phyloP scores from a whole-genome alignment of 768 basidiomycete species.

The Trametes cingulata region DNA sequence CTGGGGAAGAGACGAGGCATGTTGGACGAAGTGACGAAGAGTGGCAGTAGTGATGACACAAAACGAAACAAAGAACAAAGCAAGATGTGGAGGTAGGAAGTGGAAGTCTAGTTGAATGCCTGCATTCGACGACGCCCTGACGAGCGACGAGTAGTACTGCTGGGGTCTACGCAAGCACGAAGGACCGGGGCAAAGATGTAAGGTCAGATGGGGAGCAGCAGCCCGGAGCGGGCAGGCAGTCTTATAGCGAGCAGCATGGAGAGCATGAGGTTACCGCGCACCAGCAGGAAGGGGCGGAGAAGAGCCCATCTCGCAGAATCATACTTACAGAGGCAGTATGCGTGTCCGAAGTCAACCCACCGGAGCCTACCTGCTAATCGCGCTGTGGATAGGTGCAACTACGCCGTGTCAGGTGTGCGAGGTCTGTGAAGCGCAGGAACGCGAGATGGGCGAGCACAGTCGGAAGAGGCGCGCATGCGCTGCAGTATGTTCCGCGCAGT shows the following conservation, averaged over 20 bases:
- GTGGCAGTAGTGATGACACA: not conserved
- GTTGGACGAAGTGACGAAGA: not conserved
- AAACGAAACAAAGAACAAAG: not conserved
- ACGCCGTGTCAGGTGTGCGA: conserved; percentile 14
- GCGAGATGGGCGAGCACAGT: not conserved
- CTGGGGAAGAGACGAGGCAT: conserved; percentile 33
- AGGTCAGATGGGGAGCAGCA: conserved; percentile 13
- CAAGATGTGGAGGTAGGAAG: not conserved
- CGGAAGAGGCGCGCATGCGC: not conserved
- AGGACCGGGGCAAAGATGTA: not conserved
- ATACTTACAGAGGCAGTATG: conserved; percentile 2
- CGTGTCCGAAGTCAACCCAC: conserved; percentile 2
- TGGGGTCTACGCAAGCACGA: conserved; percentile 1
- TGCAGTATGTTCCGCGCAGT: conserved; percentile 9
- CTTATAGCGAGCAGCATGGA: conserved; percentile 18
- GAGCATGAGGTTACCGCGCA: conserved; percentile 23
- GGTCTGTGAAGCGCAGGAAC: conserved; percentile 1
- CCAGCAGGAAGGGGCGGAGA: conserved; percentile 14
- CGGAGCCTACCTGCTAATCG: conserved; percentile 1
- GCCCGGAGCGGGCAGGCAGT: conserved; percentile 6
- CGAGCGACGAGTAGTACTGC: conserved; percentile 5
- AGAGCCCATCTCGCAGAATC: conserved; percentile 8
- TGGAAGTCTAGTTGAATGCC: conserved; percentile 18
- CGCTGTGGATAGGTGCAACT: conserved; percentile 1
- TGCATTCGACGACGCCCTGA: conserved; percentile 12